Evolutionary conservation across 495 filamentous ascomycete species (phyloP).

Genomic region (Neurospora sp.): DNA sequence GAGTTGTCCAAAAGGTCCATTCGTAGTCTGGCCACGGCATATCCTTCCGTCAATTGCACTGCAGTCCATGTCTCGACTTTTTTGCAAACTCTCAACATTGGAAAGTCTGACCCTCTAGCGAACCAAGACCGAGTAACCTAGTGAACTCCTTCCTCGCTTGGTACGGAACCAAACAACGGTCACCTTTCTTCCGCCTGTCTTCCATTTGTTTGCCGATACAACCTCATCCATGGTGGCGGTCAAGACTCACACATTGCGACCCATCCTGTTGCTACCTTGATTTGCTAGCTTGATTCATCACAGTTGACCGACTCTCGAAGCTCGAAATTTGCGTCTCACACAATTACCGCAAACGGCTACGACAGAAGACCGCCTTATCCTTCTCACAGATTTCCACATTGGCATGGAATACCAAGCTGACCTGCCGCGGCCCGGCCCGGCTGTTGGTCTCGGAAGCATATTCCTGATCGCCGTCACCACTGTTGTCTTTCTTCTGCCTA

Average conservation of each 20-base stretch:
- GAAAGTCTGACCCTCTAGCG: neutral
- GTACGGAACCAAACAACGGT: neutral
- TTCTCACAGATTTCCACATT: neutral
- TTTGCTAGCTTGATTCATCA: neutral
- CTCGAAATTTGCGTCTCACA: neutral
- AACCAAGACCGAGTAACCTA: neutral
- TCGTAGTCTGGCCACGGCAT: neutral
- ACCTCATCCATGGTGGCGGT: neutral
- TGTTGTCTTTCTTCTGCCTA: conserved; percentile 36
- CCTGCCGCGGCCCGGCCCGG: conserved; percentile 9
- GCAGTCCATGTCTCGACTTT: neutral
- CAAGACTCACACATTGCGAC: neutral
- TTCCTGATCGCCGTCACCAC: conserved; percentile 37
- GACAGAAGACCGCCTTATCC: neutral
- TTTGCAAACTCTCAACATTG: neutral
- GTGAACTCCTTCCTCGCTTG: neutral
- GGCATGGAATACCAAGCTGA: neutral
- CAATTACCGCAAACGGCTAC: neutral
- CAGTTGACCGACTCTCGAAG: neutral
- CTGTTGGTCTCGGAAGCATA: conserved; percentile 17
- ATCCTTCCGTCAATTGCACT: neutral
- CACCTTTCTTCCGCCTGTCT: neutral
- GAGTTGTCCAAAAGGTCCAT: neutral
- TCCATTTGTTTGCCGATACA: neutral
- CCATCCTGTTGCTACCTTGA: neutral